phyloP scores from a whole-genome alignment of 345 rosid genomes.

The Gossypium sturtianum region DNA sequence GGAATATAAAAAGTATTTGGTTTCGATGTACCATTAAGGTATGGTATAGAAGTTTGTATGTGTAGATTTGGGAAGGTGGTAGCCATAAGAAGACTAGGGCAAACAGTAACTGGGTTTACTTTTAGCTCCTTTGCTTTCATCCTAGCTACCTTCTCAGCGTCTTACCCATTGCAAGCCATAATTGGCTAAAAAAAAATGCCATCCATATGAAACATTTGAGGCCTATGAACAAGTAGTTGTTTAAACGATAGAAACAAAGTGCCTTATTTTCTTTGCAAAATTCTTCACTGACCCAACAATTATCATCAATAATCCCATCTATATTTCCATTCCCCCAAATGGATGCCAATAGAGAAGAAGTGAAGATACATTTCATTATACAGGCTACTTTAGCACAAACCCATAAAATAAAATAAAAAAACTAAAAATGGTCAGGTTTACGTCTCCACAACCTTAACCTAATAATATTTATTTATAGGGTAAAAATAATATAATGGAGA shows the following conservation, averaged over 20 bases:
- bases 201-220: background rate
- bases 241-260: background rate
- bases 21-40: slow-evolving; percentile 28
- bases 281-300: slow-evolving; percentile 31
- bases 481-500: no score
- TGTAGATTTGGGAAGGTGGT: slow-evolving; percentile 22
- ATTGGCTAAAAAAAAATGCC: background rate
- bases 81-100: slow-evolving; percentile 36
- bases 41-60: slow-evolving; percentile 18
- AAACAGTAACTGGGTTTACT: slow-evolving; percentile 29
- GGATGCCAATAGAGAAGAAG: slow-evolving; percentile 35
- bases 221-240: no score
- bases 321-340: slow-evolving; percentile 22
- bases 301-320: slow-evolving; percentile 16
- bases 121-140: slow-evolving; percentile 30
- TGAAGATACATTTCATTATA: slow-evolving; percentile 32
- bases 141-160: slow-evolving; percentile 39
- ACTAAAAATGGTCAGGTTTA: no score
- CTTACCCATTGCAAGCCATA: slow-evolving; percentile 39
- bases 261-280: slow-evolving; percentile 39
- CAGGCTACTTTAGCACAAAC: slow-evolving; percentile 30
- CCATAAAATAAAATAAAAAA: no score
- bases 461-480: no score
- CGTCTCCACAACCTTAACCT: no score
- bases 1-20: background rate